Percentiles rank a stretch among this genome's conserved stretches.
These are phyloP conservation scores for Exophiala sideris DNA, from an alignment of 2,329 filamentous ascomycete genomes.

Conservation along the genomic window DNA sequence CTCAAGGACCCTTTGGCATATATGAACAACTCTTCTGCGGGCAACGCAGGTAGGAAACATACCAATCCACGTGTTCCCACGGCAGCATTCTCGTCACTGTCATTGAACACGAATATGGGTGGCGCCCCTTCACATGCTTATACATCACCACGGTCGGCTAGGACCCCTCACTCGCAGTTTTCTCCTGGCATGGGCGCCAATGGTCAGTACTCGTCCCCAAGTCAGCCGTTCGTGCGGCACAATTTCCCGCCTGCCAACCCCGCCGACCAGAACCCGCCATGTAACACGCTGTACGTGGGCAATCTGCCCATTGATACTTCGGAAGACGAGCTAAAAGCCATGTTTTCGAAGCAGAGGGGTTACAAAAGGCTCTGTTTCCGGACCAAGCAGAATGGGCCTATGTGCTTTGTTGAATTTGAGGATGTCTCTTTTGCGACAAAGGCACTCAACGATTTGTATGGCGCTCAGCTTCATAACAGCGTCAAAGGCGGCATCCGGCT, in stretches of 20 bases:
- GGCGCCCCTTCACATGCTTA: constrained; percentile 39
- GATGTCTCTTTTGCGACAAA: constrained; percentile 90
- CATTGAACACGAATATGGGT: constrained; percentile 64
- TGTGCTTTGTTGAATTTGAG: constrained; percentile 99
- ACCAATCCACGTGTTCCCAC: constrained; percentile 71
- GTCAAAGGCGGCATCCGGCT: constrained; percentile 91
- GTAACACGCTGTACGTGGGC: constrained; percentile 97
- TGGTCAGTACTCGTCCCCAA: constrained; percentile 55
- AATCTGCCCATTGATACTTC: constrained; percentile 90
- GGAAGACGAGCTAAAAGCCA: constrained; percentile 89
- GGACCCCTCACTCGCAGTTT: constrained; percentile 53
- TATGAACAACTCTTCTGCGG: constrained; percentile 64
- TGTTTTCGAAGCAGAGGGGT: constrained; percentile 89
- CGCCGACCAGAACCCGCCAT: constrained; percentile 93
- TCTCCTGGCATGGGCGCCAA: constrained; percentile 54
- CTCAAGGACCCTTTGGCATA: constrained; percentile 63
- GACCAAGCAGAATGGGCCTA: constrained; percentile 90
- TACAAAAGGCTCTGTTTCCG: constrained; percentile 95
- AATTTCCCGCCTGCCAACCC: constrained; percentile 86
- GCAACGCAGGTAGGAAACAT: constrained; percentile 54
- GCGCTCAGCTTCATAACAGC: constrained; percentile 81
- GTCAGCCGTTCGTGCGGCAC: constrained; percentile 57
- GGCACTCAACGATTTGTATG: constrained; percentile 84
- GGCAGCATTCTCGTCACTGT: constrained; percentile 65
- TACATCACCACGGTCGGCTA: constrained; percentile 47